Evolutionary conservation across 2,329 filamentous ascomycete genomes (phyloP).

Genomic region (Ophiostoma perfectum): DNA sequence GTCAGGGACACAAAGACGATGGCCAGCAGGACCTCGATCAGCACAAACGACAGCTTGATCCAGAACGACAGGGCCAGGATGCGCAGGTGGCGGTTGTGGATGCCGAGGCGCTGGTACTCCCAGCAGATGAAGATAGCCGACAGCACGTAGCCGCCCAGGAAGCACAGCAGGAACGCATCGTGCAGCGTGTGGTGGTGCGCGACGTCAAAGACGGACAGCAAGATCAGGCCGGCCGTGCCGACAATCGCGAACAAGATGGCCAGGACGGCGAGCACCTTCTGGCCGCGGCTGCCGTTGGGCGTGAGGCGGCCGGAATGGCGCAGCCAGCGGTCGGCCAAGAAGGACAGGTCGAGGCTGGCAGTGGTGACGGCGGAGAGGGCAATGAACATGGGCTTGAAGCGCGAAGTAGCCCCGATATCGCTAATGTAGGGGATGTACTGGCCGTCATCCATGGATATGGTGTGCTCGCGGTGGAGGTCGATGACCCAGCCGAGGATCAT

Average conservation of each 20-base stretch:
- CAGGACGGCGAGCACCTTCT: conserved; percentile 58
- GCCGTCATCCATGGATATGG: conserved; percentile 52
- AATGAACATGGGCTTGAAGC: conserved; percentile 73
- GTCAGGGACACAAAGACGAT: conserved; percentile 64
- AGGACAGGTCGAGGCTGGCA: conserved; percentile 73
- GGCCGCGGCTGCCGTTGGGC: conserved; percentile 58
- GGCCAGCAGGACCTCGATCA: conserved; percentile 69
- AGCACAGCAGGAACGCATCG: conserved; percentile 70
- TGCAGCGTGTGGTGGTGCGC: conserved; percentile 62
- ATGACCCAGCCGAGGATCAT: conserved; percentile 67
- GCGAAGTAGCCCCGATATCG: conserved; percentile 52
- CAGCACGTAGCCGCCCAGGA: conserved; percentile 80
- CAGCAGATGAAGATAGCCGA: conserved; percentile 83
- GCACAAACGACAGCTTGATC: conserved; percentile 78
- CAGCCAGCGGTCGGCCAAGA: conserved; percentile 77
- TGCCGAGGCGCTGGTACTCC: conserved; percentile 81
- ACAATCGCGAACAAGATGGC: conserved; percentile 64
- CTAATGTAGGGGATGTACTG: conserved; percentile 69
- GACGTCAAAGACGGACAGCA: conserved; percentile 83
- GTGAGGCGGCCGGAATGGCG: conserved; percentile 74
- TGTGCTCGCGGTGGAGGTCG: conserved; percentile 48
- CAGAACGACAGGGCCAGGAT: conserved; percentile 76
- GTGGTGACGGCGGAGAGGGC: conserved; percentile 65
- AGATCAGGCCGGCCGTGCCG: conserved; percentile 74
- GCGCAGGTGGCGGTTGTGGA: conserved; percentile 64